phyloP scores from a whole-genome alignment of 2,329 filamentous ascomycete species.

The Thelonectria olida region DNA sequence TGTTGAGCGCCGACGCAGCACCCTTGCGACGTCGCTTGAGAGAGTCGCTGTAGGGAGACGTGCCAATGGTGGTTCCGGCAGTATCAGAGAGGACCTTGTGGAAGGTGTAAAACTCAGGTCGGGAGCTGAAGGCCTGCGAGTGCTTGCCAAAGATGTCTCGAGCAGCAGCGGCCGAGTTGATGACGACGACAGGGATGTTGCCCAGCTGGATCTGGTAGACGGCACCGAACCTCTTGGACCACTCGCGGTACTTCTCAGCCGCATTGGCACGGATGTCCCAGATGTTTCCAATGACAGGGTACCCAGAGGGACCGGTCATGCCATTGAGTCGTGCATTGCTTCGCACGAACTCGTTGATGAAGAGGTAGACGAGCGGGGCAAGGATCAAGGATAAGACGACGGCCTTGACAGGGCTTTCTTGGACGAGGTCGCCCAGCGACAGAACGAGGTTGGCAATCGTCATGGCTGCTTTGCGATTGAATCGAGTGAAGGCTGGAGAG shows the following conservation, averaged over 20 bases:
- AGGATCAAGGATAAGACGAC: conserved; percentile 34
- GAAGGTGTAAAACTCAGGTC: conserved; percentile 68
- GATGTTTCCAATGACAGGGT: conserved; percentile 65
- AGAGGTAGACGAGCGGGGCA: conserved; percentile 54
- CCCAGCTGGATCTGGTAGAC: conserved; percentile 68
- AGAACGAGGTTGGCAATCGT: conserved; percentile 37
- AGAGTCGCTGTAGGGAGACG: conserved; percentile 72
- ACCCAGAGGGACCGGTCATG: conserved; percentile 57
- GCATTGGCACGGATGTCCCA: conserved; percentile 64
- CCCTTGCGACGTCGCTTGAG: conserved; percentile 72
- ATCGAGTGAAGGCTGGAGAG: not conserved
- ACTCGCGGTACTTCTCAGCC: conserved; percentile 64
- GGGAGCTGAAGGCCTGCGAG: conserved; percentile 62
- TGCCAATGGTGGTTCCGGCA: conserved; percentile 74
- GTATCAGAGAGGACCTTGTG: conserved; percentile 72
- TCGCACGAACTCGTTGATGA: conserved; percentile 60
- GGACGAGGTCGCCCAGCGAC: conserved; percentile 28
- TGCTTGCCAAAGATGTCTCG: conserved; percentile 61
- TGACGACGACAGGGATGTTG: conserved; percentile 64
- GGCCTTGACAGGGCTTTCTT: conserved; percentile 35
- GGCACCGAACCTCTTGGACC: conserved; percentile 57
- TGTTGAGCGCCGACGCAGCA: conserved; percentile 71
- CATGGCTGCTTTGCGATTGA: conserved; percentile 29
- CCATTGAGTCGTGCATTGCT: conserved; percentile 53
- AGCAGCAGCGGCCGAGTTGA: conserved; percentile 63